These are phyloP conservation scores for Psilocybe azurescens DNA, from an alignment of 768 basidiomycete genomes.

Conservation along the genomic window DNA sequence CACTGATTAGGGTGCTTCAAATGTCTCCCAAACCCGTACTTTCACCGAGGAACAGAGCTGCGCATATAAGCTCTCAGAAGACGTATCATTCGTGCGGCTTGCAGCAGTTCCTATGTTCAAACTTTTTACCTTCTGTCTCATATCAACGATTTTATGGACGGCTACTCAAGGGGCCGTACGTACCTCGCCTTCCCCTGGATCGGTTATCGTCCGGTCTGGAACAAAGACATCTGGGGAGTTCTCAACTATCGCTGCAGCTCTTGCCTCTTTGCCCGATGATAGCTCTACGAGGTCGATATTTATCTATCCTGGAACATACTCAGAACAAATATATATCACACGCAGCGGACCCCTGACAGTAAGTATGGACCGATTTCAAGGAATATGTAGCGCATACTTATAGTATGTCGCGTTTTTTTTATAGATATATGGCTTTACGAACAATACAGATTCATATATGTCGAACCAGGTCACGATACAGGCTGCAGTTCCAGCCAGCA, in stretches of 20 bases:
- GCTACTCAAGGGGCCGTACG: conserved; percentile 10
- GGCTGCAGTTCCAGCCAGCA: conserved; percentile 37
- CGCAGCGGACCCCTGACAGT: conserved; percentile 49
- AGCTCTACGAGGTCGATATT: conserved; percentile 41
- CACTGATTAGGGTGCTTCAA: too few species aligned
- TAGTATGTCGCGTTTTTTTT: not conserved
- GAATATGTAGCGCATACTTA: not conserved
- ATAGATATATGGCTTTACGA: conserved; percentile 51
- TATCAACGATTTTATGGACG: not conserved
- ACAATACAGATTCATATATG: conserved; percentile 40
- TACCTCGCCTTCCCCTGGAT: conserved; percentile 44
- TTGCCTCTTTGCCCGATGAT: conserved; percentile 46
- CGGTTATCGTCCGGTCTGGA: conserved; percentile 43
- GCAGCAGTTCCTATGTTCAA: too few species aligned
- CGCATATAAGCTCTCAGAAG: too few species aligned
- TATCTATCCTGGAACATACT: conserved; percentile 51
- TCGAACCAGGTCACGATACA: conserved; percentile 45
- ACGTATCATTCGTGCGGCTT: too few species aligned
- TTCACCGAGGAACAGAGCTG: too few species aligned
- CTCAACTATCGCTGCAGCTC: conserved; percentile 40
- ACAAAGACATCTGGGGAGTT: conserved; percentile 43
- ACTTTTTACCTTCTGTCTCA: too few species aligned
- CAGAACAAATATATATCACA: conserved; percentile 47
- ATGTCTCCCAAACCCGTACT: too few species aligned
- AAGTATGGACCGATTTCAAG: not conserved